phyloP scores from a whole-genome alignment of 2,329 filamentous ascomycete genomes.

The Exutisphaerella laricina region DNA sequence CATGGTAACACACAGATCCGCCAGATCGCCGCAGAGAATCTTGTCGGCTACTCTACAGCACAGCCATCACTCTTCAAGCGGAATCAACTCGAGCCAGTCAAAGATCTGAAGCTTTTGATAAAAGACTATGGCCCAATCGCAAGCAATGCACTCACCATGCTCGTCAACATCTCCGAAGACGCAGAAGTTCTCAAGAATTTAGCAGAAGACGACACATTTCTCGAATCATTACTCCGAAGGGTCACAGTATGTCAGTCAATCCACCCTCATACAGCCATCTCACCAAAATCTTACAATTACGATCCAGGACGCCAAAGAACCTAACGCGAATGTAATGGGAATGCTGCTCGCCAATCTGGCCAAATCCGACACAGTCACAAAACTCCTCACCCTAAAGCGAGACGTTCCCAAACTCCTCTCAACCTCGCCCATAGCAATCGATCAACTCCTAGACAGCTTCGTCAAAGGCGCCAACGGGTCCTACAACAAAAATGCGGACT shows the following conservation, averaged over 20 bases:
- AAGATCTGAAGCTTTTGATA: conserved; percentile 79
- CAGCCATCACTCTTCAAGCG: conserved; percentile 80
- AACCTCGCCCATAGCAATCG: conserved; percentile 67
- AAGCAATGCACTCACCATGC: conserved; percentile 85
- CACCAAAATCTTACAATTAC: background rate
- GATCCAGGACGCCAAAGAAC: conserved; percentile 64
- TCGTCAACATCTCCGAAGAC: conserved; percentile 80
- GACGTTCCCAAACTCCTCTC: conserved; percentile 63
- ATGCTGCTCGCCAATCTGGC: conserved; percentile 92
- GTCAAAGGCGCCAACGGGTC: conserved; percentile 79
- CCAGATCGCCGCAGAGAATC: conserved; percentile 75
- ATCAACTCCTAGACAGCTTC: conserved; percentile 92
- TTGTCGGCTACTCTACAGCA: conserved; percentile 74
- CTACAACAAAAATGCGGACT: conserved; percentile 81
- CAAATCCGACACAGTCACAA: conserved; percentile 69
- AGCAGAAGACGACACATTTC: conserved; percentile 71
- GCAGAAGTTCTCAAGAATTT: conserved; percentile 66
- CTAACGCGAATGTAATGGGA: conserved; percentile 74
- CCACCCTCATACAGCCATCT: background rate
- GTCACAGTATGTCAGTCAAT: conserved; percentile 64
- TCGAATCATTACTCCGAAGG: conserved; percentile 66
- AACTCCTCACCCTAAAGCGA: conserved; percentile 63
- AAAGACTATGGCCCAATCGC: conserved; percentile 87
- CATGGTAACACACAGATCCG: conserved; percentile 89
- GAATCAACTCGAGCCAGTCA: conserved; percentile 69